Evolutionary conservation across 345 rosid genomes (phyloP), one percentile per base, ranked within the genome.

Genomic region (Erucastrum elatum): DNA sequence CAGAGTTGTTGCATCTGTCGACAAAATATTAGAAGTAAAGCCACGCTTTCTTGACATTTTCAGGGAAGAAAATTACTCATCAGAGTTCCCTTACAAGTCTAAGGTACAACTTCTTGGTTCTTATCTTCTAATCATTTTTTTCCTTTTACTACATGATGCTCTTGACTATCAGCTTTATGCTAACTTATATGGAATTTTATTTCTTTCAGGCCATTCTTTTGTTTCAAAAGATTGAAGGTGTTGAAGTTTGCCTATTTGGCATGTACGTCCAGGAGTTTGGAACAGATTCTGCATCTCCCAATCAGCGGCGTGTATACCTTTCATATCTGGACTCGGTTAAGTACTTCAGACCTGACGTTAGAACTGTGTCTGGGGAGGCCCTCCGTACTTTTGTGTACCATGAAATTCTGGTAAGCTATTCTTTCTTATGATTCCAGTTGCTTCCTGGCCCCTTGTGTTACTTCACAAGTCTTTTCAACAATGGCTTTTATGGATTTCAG

Each of bases 211-310:
- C 93, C 37, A 64, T 95, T 84, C 78, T 95, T 81, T 79, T 95
- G 83, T 93, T 95, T 84, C 99, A 95, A 85, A 95, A 93, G 92
- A 95, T 95, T 82, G 98, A 95, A 85, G 99, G 99, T 30, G 99
- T 93, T 71, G 99, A 95, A 84, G 99, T 95, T 15, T 93, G 99
- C 85, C 77, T 95, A 16, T 95, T 95, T 80, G 98, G 99, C 78
- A 95, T 95, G 99, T 95, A 95, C 74, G 99, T 95, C 76, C 99
- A 95, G 82, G 99, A 95, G 85, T 95, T 93, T 80, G 99, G 99
- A 80, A 84, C 98, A 65, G 99, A 95, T 85, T 84, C 89, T 58
- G 85, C 86, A 31, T 84, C 87, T 82, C 99, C 99, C 82, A 95
- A 95, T 89, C 98, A 95, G 72, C 96, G 99, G 2, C 96, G 99